Base-by-base conservation (phyloP, 192 early-diverging fungal species). In the Haplosporangium gracile region DNA sequence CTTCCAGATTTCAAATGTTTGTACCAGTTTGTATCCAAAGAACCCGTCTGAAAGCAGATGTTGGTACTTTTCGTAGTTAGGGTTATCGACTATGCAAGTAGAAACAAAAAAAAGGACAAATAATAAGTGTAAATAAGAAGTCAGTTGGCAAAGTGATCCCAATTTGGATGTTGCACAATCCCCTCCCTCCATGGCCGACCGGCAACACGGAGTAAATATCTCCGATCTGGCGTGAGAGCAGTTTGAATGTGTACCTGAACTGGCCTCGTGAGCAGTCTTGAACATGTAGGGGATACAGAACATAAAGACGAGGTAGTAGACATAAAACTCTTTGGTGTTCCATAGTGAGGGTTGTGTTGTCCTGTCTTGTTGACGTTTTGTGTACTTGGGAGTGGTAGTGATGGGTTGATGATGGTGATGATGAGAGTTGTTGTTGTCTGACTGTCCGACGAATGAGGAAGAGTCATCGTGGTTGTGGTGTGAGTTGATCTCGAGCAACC, bases 271-370 rank as follows among this genome's bases (percentile, higher is more conserved):
- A 63, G 92, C 91, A 1, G 93, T 90, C 72, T 92, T 90, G 45
- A 93, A 89, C 95, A 96, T 95, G 70, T 91, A 91, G 1, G 94
- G 88, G 24, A 97, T 77, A 7, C 90, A 89, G 13, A 91, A 76
- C 11, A 81, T 53, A 75, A 96, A 93, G 26, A 90, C 76, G 18
- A 93, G 63, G 76, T 95, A 96, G 88, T 97, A 96, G 47, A 93
- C 45, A 75, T 94, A 94, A 89, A 97, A 97, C 85, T 97, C 96
- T 40, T 75, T 43, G 5, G 95, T 95, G 38, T 89, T 82, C 89
- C 94, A 91, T 15, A 91, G 85, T 32, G 95, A 92, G 4, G 92
- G 89, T 18, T 83, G 72, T 10, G 92, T 85, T n/a, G 79, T 81
- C 63, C 79, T 42, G n/a, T 86, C 84, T 55, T 80, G 78, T 4